Conservation (phyloP, 202 grass and related monocot genomes). For the Zizania palustris region DNA sequence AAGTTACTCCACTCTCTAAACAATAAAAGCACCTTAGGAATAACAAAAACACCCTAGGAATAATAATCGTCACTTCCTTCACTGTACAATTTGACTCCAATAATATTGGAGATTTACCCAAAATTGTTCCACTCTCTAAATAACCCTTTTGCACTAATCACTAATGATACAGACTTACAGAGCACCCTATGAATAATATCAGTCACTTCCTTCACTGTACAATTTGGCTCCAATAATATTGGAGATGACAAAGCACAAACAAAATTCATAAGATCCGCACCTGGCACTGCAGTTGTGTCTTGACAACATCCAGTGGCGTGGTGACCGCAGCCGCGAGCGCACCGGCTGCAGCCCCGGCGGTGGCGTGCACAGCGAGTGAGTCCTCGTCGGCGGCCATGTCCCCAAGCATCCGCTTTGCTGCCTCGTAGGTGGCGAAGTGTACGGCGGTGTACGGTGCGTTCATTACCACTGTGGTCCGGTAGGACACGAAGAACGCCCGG, state of each 20-base stretch:
- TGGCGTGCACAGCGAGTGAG: conserved; percentile 77
- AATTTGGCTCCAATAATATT: conserved; percentile 42
- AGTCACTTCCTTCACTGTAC: not conserved
- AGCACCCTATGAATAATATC: not conserved
- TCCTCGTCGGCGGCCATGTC: conserved; percentile 75
- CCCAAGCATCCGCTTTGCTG: conserved; percentile 72
- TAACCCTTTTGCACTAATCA: not conserved
- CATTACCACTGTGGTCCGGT: conserved; percentile 88
- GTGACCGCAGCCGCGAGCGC: conserved; percentile 75
- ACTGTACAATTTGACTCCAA: no score
- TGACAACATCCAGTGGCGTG: conserved; percentile 86
- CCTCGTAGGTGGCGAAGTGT: conserved; percentile 93
- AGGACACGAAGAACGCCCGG: conserved; percentile 74
- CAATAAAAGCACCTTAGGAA: no score
- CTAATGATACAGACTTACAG: conserved; percentile 9
- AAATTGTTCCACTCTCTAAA: not conserved
- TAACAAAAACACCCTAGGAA: no score
- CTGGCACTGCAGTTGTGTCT: conserved; percentile 98
- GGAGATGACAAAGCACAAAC: conserved; percentile 22
- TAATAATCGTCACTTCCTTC: not conserved
- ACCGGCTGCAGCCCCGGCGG: conserved; percentile 78
- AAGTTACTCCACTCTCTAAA: not conserved
- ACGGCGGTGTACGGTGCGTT: conserved; percentile 91
- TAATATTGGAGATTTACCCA: not conserved
- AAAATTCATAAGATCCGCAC: conserved; percentile 49